Percentiles rank a stretch among this genome's conserved stretches.
Evolutionary conservation across 768 basidiomycete species (phyloP).

Genomic region (Auricularia cornea): DNA sequence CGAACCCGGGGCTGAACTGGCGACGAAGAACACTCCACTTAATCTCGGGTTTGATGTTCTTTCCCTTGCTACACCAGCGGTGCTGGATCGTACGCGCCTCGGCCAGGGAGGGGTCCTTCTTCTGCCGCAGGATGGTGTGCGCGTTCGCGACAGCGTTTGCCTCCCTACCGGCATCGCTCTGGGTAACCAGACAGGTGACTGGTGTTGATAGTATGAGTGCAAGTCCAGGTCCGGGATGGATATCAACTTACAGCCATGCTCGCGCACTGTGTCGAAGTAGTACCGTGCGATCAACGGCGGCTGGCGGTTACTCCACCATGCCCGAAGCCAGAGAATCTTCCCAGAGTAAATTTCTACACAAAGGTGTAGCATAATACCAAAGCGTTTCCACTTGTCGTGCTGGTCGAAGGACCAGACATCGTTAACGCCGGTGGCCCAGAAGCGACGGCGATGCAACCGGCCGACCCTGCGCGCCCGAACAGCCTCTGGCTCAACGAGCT

Average conservation of each 20-base stretch:
- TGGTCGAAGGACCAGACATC: conserved; percentile 17
- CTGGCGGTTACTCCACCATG: conserved; percentile 36
- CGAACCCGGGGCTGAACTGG: no score
- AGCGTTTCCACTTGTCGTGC: conserved; percentile 16
- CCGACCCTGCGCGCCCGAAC: conserved; percentile 37
- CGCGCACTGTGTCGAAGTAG: conserved; percentile 24
- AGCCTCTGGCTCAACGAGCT: background rate
- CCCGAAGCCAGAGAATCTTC: conserved; percentile 25
- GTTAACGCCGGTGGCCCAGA: conserved; percentile 13
- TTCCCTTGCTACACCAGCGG: no score
- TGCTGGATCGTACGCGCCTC: no score
- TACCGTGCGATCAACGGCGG: conserved; percentile 22
- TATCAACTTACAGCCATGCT: conserved; percentile 14
- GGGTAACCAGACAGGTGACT: no score
- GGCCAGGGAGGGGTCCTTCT: no score
- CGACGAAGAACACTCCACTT: no score
- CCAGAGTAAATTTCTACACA: conserved; percentile 9
- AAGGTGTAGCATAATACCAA: conserved; percentile 11
- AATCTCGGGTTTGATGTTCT: no score
- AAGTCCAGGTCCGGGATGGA: background rate
- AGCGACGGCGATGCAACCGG: conserved; percentile 17
- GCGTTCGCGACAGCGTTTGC: no score
- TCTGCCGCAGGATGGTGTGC: no score
- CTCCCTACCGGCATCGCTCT: no score
- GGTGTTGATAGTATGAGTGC: no score